These are phyloP conservation scores for Ettlia oleoabundans DNA, from an alignment of 139 green algal species.

Conservation along the genomic window DNA sequence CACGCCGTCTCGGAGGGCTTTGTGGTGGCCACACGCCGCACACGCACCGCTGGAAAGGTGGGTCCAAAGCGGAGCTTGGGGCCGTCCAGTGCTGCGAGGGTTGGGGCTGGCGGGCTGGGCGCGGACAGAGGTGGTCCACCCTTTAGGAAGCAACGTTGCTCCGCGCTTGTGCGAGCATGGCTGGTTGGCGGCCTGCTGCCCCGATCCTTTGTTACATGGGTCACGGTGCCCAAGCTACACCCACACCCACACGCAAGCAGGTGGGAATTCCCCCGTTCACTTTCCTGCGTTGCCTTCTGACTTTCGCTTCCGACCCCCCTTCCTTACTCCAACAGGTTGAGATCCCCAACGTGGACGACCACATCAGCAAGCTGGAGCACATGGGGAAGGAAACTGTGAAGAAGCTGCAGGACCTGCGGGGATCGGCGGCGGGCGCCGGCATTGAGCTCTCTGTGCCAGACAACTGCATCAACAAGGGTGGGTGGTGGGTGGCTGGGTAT, in stretches of 20 bases:
- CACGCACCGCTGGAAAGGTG: slow-evolving; percentile 80
- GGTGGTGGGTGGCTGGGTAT: background rate
- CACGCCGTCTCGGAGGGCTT: slow-evolving; percentile 85
- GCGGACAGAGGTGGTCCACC: no score
- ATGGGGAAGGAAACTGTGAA: slow-evolving; percentile 94
- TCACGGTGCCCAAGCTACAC: no score
- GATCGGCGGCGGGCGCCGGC: slow-evolving; percentile 55
- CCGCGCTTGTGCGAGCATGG: background rate
- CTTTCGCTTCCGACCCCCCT: no score
- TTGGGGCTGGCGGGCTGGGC: no score
- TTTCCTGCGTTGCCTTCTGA: no score
- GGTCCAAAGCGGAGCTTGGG: no score
- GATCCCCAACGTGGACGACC: slow-evolving; percentile 88
- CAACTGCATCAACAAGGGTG: slow-evolving; percentile 66
- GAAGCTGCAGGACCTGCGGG: slow-evolving; percentile 84
- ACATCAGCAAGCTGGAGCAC: slow-evolving; percentile 89
- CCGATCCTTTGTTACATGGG: no score
- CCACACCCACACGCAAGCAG: no score
- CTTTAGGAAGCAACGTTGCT: background rate
- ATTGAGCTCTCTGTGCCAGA: slow-evolving; percentile 72
- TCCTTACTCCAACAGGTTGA: slow-evolving; percentile 58
- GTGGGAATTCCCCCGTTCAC: no score
- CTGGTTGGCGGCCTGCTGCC: background rate
- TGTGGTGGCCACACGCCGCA: slow-evolving; percentile 83
- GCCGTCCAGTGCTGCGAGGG: no score